Evolutionary conservation across 2,329 filamentous ascomycete species (phyloP).

Genomic region (Penicillium sp.): DNA sequence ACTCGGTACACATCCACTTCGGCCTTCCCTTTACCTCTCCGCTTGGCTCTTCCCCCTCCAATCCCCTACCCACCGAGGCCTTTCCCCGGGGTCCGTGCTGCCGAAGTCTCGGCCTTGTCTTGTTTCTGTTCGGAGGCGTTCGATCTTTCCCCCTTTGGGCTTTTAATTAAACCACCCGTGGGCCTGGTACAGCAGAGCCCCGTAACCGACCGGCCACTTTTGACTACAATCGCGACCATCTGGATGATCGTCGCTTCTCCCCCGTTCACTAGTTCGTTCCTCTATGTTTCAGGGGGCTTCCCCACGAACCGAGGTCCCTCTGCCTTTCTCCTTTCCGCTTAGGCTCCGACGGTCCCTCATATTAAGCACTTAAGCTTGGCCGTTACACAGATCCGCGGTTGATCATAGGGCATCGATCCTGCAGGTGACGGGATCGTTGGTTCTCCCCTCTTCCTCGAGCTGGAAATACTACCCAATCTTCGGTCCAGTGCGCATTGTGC

Average conservation of each 20-base stretch:
- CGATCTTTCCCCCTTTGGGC: constrained; percentile 11
- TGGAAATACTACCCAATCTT: constrained; percentile 26
- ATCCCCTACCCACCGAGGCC: neutral
- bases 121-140: neutral
- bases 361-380: constrained; percentile 8
- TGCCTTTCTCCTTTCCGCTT: neutral
- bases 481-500: neutral
- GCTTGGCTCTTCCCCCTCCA: neutral
- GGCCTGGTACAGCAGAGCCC: neutral
- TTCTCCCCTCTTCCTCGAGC: neutral
- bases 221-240: neutral
- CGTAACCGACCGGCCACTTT: neutral
- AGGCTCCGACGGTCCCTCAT: neutral
- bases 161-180: neutral
- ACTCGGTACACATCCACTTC: neutral
- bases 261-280: neutral
- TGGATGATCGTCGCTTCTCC: constrained; percentile 16
- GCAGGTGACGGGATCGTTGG: constrained; percentile 10
- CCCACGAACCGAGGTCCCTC: constrained; percentile 21
- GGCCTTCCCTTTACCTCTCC: neutral
- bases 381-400: constrained; percentile 28
- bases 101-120: neutral
- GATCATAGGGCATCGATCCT: constrained; percentile 22
- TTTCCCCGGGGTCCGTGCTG: neutral
- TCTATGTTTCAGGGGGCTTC: neutral